These are phyloP conservation scores for Blastobotrys malaysiensis DNA, from an alignment of 1,139 yeast genomes.

Conservation along the genomic window DNA sequence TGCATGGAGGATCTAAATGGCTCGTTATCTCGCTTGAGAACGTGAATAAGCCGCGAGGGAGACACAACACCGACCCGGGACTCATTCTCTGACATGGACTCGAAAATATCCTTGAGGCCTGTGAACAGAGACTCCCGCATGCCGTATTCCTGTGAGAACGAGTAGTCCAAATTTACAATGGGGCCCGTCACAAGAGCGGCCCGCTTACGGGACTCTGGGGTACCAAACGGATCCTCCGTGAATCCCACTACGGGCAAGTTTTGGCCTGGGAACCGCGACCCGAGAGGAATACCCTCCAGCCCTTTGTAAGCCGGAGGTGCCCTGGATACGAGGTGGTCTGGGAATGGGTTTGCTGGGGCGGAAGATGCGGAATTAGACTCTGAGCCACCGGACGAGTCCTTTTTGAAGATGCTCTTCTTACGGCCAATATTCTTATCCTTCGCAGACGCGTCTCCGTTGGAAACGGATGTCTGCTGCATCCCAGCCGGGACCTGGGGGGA, in stretches of 20 bases:
- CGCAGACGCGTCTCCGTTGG: constrained; percentile 1
- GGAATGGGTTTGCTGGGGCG: neutral
- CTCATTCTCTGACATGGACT: constrained; percentile 68
- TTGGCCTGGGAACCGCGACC: constrained; percentile 33
- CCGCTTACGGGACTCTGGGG: constrained; percentile 72
- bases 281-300: constrained; percentile 29
- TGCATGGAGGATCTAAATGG: constrained; percentile 89
- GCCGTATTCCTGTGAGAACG: constrained; percentile 44
- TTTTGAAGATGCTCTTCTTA: constrained; percentile 13
- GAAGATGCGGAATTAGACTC: no score
- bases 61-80: constrained; percentile 78
- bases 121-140: constrained; percentile 57
- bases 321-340: constrained; percentile 7
- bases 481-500: neutral
- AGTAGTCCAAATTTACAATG: constrained; percentile 69
- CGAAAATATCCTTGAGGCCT: constrained; percentile 79
- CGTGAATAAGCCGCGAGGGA: constrained; percentile 67
- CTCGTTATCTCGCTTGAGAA: constrained; percentile 74
- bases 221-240: constrained; percentile 47
- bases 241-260: constrained; percentile 45
- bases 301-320: constrained; percentile 25
- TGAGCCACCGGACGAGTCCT: constrained; percentile 1
- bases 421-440: constrained; percentile 6
- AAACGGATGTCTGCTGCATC: constrained; percentile 4
- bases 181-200: constrained; percentile 82